phyloP scores from a whole-genome alignment of 2,329 filamentous ascomycete species.

The Sclerotinia spermophila region DNA sequence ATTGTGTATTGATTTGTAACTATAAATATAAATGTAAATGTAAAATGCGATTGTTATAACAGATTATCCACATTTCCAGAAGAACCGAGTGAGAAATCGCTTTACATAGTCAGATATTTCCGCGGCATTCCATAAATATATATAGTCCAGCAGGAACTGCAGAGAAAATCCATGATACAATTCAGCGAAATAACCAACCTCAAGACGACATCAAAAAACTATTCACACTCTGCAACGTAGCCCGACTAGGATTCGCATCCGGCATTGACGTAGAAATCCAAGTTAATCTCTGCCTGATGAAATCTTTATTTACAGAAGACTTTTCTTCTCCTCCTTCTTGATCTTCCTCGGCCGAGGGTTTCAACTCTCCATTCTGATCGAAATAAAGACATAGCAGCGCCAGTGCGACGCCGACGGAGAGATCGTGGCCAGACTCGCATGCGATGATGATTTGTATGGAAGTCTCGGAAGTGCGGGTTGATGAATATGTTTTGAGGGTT shows the following conservation, averaged over 20 bases:
- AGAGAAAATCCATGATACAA: too few species aligned
- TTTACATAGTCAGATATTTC: too few species aligned
- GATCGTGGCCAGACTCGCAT: constrained; percentile 75
- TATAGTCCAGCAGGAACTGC: too few species aligned
- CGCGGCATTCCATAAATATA: too few species aligned
- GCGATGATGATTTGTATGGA: constrained; percentile 51
- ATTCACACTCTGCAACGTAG: constrained; percentile 88
- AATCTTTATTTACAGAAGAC: constrained; percentile 60
- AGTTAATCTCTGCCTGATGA: constrained; percentile 74
- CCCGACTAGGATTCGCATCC: constrained; percentile 76
- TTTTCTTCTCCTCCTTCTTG: constrained; percentile 17
- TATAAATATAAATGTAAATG: too few species aligned
- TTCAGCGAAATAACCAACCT: too few species aligned
- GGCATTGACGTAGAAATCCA: constrained; percentile 77
- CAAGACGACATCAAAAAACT: constrained; percentile 68
- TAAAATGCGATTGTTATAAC: too few species aligned
- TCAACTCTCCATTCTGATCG: constrained; percentile 54
- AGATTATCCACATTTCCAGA: too few species aligned
- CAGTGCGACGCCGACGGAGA: constrained; percentile 74
- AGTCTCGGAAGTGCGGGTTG: not conserved
- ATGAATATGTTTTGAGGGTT: constrained; percentile 9
- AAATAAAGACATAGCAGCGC: constrained; percentile 72
- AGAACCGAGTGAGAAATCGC: too few species aligned
- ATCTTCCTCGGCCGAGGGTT: constrained; percentile 16
- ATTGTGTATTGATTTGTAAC: too few species aligned